Base-by-base conservation (phyloP, 1,284 basidiomycete species). In the Lentinula novae-zelandiae region DNA sequence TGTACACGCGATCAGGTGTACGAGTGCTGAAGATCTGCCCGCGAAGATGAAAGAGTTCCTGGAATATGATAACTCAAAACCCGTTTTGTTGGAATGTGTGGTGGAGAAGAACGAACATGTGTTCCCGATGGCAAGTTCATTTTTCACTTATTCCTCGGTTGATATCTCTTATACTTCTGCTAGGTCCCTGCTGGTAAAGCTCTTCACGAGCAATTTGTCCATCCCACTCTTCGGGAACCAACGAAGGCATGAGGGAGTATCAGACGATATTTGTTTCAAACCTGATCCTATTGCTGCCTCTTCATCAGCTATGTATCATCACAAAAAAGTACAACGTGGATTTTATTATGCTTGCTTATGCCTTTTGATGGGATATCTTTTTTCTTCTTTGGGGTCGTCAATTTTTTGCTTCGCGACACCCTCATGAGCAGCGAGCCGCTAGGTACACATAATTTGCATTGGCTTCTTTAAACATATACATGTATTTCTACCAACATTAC, bases 31-130 rank as follows among this genome's bases (percentile, higher is more conserved):
- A 48, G 96, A 99, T 60, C 82, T 99, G 12, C 93, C 93, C 0
- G 86, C 82, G 44, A 96, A 92, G 83, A 98, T 99, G 95, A 95
- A 95, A 80, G 96, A 98, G 82, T 97, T 99, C 77, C 82, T 99
- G 68, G 95, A 96, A 78, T 97, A 96, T 75, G 91, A 95, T 66
- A 89, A 86, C 66, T 82, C 81, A 62, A 90, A 86, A 75, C 96
- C 96, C 1, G 84, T 98, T 51, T 75, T 99, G 65, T 81, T 99
- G 79, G 96, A 99, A 77, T 96, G 94, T 71, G 61, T 90, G 61
- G 93, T 98, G 39, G 88, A 91, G 73, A 84, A 82, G 69, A 87
- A 86, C 67, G 96, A 98, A 78, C 95, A 98, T 73, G 95, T 97
- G 62, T 98, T 94, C 85, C 96, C 92, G 12, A 95, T 94, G 91